Base-by-base conservation (phyloP, 306 rosid species). In the Hippophae rhamnoides region DNA sequence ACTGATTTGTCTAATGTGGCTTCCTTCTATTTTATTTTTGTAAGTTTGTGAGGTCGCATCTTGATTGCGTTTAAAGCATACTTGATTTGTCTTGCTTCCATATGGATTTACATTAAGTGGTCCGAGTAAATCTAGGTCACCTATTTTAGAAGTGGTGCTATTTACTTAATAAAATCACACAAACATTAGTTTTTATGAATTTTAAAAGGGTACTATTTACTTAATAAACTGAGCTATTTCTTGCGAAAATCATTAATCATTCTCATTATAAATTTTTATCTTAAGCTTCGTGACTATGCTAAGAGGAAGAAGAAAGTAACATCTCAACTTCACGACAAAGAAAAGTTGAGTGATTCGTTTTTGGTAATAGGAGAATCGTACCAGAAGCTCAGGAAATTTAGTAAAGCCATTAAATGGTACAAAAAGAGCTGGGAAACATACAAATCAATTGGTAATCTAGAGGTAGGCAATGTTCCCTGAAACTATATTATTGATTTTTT, bases 361-460 rank as follows among this genome's bases (percentile, higher is more conserved):
- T 54, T 79, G 72, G 83, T 62, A 58, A 65, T 92, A 76, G 98
- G 87, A 57, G 93, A 79, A 66, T 86, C 98, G 64, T 87, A 86
- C 48, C 76, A 79, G 78, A 92, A 85, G 71, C 86, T 83, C 58
- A 76, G 98, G 57, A 74, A 79, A 53, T 87, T 83, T 65, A 69
- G 76, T 60, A 83, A 82, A 79, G 77, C 96, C 50, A 69, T 74
- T 63, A 85, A 87, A 76, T 87, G 96, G 96, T 83, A 77, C 82
- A 66, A 12, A 52, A 92, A 81, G 86, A 80, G 98, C 71, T 83
- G 82, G 89, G 80, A 87, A 66, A 63, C 61, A 62, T 87, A 72
- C 84, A 72, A 72, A 84, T 67, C 66, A 58, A 82, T 85, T 59
- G 86, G 87, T 51, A 81, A 87, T 71, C 79, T 79, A 56, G 96